Percentiles rank a stretch among this genome's conserved stretches.
Conservation (phyloP, 2,329 filamentous ascomycete species). For the Gremmenia infestans region DNA sequence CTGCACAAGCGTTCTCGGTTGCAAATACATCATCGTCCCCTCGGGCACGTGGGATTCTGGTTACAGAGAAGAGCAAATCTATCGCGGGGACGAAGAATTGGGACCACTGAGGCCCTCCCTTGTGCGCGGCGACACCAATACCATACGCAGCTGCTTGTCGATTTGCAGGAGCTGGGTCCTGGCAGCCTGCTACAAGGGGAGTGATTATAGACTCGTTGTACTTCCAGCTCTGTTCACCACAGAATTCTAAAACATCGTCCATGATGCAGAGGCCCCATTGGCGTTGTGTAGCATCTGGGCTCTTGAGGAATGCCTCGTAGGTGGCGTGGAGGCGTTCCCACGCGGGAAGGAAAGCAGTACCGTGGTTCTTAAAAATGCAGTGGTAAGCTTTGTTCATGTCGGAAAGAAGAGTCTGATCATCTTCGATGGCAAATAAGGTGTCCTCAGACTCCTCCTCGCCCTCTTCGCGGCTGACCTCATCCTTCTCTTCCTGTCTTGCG, state of each 20-base stretch:
- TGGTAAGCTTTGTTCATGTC: conserved; percentile 99
- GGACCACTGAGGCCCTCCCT: conserved; percentile 81
- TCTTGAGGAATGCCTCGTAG: conserved; percentile 80
- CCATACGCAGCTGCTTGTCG: conserved; percentile 95
- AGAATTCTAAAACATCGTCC: conserved; percentile 97
- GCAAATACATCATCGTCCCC: conserved; percentile 94
- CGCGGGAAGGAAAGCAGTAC: conserved; percentile 72
- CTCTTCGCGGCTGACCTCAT: conserved; percentile 69
- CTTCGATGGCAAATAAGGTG: conserved; percentile 84
- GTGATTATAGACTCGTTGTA: conserved; percentile 84
- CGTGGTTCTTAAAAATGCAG: conserved; percentile 97
- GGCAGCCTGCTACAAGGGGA: conserved; percentile 80
- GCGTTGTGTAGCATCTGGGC: conserved; percentile 79
- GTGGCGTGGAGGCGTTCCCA: conserved; percentile 85
- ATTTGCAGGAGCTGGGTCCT: conserved; percentile 82
- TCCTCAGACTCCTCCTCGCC: conserved; percentile 89
- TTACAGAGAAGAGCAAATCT: conserved; percentile 79
- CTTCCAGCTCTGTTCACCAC: conserved; percentile 78
- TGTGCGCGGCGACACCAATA: conserved; percentile 90
- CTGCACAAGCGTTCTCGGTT: conserved; percentile 94
- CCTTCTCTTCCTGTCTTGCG: conserved; percentile 77
- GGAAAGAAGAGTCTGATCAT: conserved; percentile 91
- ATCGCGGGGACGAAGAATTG: conserved; percentile 79
- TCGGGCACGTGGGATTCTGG: conserved; percentile 73
- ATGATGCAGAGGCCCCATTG: conserved; percentile 99